Evolutionary conservation across 2,329 filamentous ascomycete genomes (phyloP).

Genomic region (Colletotrichum destructivum): DNA sequence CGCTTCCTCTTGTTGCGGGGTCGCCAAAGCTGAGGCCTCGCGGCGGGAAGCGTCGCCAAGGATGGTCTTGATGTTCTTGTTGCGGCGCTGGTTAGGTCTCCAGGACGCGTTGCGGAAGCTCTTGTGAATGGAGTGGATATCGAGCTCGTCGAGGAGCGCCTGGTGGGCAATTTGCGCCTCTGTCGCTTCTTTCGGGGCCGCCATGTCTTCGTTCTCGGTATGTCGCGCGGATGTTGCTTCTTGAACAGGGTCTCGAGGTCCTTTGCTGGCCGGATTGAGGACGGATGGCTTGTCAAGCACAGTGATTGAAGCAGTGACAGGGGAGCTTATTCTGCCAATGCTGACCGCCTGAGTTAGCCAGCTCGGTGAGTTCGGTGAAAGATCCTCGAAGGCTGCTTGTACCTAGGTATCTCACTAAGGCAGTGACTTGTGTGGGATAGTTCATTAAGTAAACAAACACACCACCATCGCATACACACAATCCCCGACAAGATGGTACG

Average conservation of each 20-base stretch:
- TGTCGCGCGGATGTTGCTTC: not conserved
- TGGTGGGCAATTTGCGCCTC: slow-evolving; percentile 87
- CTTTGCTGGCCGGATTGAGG: not conserved
- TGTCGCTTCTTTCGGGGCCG: slow-evolving; percentile 78
- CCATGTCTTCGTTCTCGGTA: slow-evolving; percentile 67
- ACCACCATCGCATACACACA: slow-evolving; percentile 2
- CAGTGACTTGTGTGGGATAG: not conserved
- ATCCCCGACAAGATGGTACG: slow-evolving; percentile 38
- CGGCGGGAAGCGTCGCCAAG: slow-evolving; percentile 89
- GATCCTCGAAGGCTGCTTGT: not conserved
- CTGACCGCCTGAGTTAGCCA: slow-evolving; percentile 28
- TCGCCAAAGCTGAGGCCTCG: slow-evolving; percentile 85
- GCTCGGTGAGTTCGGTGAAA: slow-evolving; percentile 32
- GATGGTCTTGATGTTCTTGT: slow-evolving; percentile 99
- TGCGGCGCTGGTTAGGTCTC: slow-evolving; percentile 94
- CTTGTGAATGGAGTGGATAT: slow-evolving; percentile 89
- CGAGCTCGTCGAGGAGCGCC: slow-evolving; percentile 89
- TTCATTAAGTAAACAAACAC: slow-evolving; percentile 34
- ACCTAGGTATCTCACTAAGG: not conserved
- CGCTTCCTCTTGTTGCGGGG: slow-evolving; percentile 76
- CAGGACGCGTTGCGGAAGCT: slow-evolving; percentile 92
- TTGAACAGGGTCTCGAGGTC: not conserved
- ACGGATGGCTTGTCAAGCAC: not conserved
- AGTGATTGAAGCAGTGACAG: slow-evolving; percentile 22
- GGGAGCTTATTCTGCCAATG: slow-evolving; percentile 38